Percentiles rank a stretch among this genome's conserved stretches.
phyloP scores from a whole-genome alignment of 1,284 basidiomycete genomes.

The Ganoderma lingzhi region DNA sequence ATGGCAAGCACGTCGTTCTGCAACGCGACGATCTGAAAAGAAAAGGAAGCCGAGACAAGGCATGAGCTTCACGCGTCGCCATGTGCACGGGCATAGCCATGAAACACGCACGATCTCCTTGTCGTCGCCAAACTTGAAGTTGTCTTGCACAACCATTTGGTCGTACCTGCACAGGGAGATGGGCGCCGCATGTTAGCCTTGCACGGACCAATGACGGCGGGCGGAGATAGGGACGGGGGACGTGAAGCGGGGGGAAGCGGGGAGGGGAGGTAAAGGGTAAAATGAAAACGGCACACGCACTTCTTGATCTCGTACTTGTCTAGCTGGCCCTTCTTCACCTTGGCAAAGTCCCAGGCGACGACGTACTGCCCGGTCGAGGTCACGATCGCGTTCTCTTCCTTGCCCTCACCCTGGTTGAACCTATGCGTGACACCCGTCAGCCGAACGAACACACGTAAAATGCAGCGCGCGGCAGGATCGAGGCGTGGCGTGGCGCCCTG shows the following conservation, averaged over 20 bases:
- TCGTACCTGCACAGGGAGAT: constrained; percentile 67
- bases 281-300: constrained; percentile 42
- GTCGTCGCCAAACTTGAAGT: constrained; percentile 96
- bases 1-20: constrained; percentile 94
- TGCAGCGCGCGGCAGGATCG: neutral
- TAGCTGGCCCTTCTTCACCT: constrained; percentile 91
- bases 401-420: constrained; percentile 90
- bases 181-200: constrained; percentile 19
- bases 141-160: constrained; percentile 94
- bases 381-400: constrained; percentile 94
- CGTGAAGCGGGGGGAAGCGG: constrained; percentile 18
- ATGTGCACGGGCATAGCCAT: constrained; percentile 5
- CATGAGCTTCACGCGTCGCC: constrained; percentile 2
- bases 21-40: constrained; percentile 85
- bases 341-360: constrained; percentile 95
- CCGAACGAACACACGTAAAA: constrained; percentile 10
- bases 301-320: constrained; percentile 98
- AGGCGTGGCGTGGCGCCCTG: neutral
- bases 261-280: neutral
- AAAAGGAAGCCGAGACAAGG: neutral
- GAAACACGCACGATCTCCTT: constrained; percentile 82
- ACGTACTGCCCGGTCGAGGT: constrained; percentile 97
- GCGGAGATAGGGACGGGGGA: too few relatives aligned
- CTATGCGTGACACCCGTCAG: constrained; percentile 50
- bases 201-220: constrained; percentile 11